Percentiles rank a stretch among this genome's conserved stretches.
These are phyloP conservation scores for Penicillium oxalicum DNA, from an alignment of 2,329 filamentous ascomycete genomes.

Conservation along the genomic window DNA sequence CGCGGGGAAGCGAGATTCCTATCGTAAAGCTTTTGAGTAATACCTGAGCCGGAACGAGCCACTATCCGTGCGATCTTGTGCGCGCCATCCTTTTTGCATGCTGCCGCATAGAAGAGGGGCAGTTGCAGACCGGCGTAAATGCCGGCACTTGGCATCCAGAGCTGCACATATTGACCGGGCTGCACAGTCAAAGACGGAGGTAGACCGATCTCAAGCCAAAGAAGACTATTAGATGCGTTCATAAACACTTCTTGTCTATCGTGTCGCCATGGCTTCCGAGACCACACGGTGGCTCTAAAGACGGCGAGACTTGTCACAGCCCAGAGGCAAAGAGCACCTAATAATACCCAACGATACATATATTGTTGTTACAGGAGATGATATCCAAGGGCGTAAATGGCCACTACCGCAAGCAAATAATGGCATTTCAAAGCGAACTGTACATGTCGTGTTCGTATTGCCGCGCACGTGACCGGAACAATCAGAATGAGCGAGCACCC, in stretches of 20 bases:
- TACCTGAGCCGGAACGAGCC: background rate
- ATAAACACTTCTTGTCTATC: too few relatives aligned
- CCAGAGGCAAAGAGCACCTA: background rate
- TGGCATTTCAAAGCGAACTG: background rate
- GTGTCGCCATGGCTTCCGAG: too few relatives aligned
- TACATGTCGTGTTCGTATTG: background rate
- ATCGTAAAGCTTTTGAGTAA: background rate
- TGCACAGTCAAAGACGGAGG: too few relatives aligned
- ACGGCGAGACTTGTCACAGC: background rate
- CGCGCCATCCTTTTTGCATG: too few relatives aligned
- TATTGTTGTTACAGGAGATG: background rate
- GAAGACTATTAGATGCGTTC: too few relatives aligned
- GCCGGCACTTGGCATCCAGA: too few relatives aligned
- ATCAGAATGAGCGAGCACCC: background rate
- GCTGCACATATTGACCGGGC: too few relatives aligned
- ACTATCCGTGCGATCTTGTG: background rate
- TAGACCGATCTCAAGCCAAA: too few relatives aligned
- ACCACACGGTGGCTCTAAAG: too few relatives aligned
- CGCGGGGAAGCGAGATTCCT: background rate
- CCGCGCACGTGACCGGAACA: background rate
- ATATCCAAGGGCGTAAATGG: background rate
- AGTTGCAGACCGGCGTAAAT: too few relatives aligned
- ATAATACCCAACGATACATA: background rate
- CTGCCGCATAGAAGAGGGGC: too few relatives aligned
- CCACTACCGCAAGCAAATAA: background rate